Percentiles rank a stretch among this genome's conserved stretches.
Conservation (phyloP, 2,329 filamentous ascomycete species). For the Blumeria graminis region DNA sequence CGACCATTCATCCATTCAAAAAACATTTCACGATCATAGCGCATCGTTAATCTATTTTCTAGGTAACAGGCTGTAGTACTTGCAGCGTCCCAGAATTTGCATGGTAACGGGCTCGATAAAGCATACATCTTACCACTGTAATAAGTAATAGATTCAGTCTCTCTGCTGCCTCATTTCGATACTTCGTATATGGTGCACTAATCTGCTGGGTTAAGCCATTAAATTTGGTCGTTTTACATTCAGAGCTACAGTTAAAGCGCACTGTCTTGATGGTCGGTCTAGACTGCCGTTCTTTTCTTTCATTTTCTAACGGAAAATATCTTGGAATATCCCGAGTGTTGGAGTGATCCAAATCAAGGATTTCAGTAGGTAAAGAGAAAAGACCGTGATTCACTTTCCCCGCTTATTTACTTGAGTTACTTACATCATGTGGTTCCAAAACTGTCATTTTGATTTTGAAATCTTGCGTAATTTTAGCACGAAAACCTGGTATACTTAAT, state of each 20-base stretch:
- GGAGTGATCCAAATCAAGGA: too few species aligned
- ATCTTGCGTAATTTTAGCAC: too few species aligned
- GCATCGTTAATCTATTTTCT: not conserved
- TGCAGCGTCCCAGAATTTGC: not conserved
- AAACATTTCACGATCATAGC: not conserved
- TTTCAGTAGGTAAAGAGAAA: too few species aligned
- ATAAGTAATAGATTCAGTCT: not conserved
- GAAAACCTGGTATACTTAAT: too few species aligned
- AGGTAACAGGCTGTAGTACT: not conserved
- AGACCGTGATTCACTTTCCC: too few species aligned
- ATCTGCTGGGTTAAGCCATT: not conserved
- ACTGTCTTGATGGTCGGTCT: not conserved
- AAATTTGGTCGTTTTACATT: not conserved
- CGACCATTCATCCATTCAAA: not conserved
- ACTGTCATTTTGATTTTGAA: too few species aligned
- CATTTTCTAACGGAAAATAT: too few species aligned
- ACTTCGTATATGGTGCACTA: not conserved
- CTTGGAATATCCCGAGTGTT: too few species aligned
- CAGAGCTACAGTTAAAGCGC: not conserved
- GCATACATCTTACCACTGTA: not conserved
- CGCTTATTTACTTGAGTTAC: too few species aligned
- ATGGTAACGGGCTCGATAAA: not conserved
- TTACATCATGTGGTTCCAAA: too few species aligned
- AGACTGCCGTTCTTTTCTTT: not conserved
- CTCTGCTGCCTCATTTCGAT: slow-evolving; percentile 16